Evolutionary conservation across 768 basidiomycete genomes (phyloP), one percentile per base, ranked within the genome.

Genomic region (Russula sp.): DNA sequence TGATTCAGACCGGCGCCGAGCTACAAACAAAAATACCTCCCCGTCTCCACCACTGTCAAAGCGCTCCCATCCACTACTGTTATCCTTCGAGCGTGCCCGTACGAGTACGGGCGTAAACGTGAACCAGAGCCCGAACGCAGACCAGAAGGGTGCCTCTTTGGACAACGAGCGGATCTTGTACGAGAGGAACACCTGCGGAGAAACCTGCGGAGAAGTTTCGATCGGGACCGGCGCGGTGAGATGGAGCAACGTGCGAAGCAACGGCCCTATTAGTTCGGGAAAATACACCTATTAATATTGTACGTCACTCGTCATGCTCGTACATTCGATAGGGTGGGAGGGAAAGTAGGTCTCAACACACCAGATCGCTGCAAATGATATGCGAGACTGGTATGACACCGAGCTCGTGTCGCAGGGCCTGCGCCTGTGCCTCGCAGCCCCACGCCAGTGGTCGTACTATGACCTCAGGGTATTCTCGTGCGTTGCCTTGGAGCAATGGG

Each of bases 221-320:
- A 22, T 14, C 32, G n/a, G 11, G 8, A 30, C 65, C 9, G 60
- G 24, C 7, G 51, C n/a, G 5, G 92, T 87, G 24, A 94, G 78
- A 24, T 88, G 81, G 3, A 96, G 75, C 14, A 95, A 79, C 2
- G 88, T 85, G 2, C 87, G 83, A 22, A 95, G 76, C 20, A 95
- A 81, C 5, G 89, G 89, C 0, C 85, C 89, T 13, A 92, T 79
- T 1, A 95, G 82, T 63, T 90, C 84, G 0, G 90, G 89, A 71
- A 94, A 94, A 74, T 95, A 95, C 14, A 95, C 83, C 89, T 94
- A 67, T n/a, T n/a, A n/a, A n/a, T n/a, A n/a, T 64, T 10, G 62
- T 32, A 56, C 36, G 61, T 53, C n/a, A 66, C 44, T 62, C 44
- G 40, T 22, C 30, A 34, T 20, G 55, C 56, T 32, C n/a, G 44